phyloP scores from a whole-genome alignment of 305 asterid species.

The Solanum hybrid region DNA sequence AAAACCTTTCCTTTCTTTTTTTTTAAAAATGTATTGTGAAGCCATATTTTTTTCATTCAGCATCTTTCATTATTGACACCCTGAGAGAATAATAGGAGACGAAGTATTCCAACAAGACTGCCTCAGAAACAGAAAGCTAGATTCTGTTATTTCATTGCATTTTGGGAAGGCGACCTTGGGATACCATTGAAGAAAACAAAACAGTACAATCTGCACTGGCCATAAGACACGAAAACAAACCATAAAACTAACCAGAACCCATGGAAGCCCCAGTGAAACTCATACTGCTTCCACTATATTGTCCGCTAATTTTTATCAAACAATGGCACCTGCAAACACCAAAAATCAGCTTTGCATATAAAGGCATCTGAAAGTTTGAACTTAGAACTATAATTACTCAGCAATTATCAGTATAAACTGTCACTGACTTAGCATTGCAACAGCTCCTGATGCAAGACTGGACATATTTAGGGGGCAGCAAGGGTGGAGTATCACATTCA shows the following conservation, averaged over 20 bases:
- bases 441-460: background rate
- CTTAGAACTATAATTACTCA: background rate
- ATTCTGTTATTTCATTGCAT: background rate
- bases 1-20: background rate
- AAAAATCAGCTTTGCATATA: background rate
- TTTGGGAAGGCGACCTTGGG: background rate
- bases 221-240: background rate
- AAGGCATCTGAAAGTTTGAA: background rate
- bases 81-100: background rate
- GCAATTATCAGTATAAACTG: background rate
- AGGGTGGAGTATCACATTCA: background rate
- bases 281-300: slow-evolving; percentile 32
- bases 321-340: slow-evolving; percentile 4
- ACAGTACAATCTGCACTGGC: background rate
- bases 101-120: background rate
- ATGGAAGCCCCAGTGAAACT: slow-evolving; percentile 51
- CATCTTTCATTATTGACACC: background rate
- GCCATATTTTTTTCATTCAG: background rate
- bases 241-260: slow-evolving; percentile 44
- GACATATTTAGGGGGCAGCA: background rate
- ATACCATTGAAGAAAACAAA: background rate
- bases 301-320: background rate
- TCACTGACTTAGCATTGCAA: background rate
- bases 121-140: background rate
- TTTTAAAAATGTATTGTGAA: background rate